phyloP scores from a whole-genome alignment of 1,284 basidiomycete genomes.

The Inonotus hispidus region DNA sequence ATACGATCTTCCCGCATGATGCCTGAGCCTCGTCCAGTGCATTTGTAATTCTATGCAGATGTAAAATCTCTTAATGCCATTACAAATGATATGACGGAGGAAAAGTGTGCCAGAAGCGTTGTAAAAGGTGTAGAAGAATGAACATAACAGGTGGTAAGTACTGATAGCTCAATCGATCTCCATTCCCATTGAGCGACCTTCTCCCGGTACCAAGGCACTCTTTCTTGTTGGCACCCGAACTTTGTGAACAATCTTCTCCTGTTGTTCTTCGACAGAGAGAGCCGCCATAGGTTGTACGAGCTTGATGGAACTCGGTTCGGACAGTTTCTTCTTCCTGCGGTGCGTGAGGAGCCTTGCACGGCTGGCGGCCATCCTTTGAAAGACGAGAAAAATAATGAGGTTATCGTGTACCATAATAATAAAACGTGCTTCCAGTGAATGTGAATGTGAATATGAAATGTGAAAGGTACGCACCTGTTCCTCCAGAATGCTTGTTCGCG shows the following conservation, averaged over 20 bases:
- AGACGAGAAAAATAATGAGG: slow-evolving; percentile 13
- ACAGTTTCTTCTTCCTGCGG: slow-evolving; percentile 54
- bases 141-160: background rate
- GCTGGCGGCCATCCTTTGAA: slow-evolving; percentile 82
- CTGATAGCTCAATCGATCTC: slow-evolving; percentile 55
- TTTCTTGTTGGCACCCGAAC: slow-evolving; percentile 72
- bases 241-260: slow-evolving; percentile 63
- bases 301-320: slow-evolving; percentile 56
- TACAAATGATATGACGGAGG: slow-evolving; percentile 6
- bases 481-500: slow-evolving; percentile 98
- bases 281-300: slow-evolving; percentile 64
- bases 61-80: background rate
- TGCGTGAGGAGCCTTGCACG: slow-evolving; percentile 67
- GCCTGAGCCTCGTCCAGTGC: background rate
- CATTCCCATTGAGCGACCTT: slow-evolving; percentile 79
- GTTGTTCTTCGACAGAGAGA: slow-evolving; percentile 33
- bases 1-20: background rate
- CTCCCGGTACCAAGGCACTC: slow-evolving; percentile 71
- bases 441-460: background rate
- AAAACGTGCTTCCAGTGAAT: no score
- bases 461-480: slow-evolving; percentile 56
- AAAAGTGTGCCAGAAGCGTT: background rate
- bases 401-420: no score
- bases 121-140: background rate
- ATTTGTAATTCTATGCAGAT: slow-evolving; percentile 9